Base-by-base conservation (phyloP, 2,329 filamentous ascomycete species). In the Neoascochyta sp. region DNA sequence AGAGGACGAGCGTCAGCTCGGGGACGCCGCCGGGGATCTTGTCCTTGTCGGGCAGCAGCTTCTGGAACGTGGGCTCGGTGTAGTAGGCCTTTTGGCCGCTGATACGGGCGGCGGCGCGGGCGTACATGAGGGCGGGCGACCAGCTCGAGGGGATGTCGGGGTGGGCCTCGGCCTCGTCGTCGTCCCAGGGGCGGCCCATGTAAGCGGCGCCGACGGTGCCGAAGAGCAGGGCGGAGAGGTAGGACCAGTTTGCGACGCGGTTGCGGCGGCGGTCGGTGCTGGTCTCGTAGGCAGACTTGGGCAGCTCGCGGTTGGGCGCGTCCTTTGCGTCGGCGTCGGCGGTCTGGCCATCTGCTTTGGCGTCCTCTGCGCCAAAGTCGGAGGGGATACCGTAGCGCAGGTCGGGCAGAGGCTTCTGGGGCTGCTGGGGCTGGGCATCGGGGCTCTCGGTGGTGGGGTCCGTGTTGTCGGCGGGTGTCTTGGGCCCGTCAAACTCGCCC, bases 301-400 rank as follows among this genome's bases (percentile, higher is more conserved):
- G 83, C 13, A 86, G 75, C 57, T 86, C 80, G 32, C 76, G 72
- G 21, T 51, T 45, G n/a, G 49, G 47, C 16, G 54, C 46, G 16
- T 43, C 29, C 23, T 47, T 47, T 3, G 44, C 33, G 22, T 66
- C 44, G 40, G 46, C 45, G 59, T 69, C 54, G 47, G 58, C 57
- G 32, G 61, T 63, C 5, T 37, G 34, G n/a, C n/a, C n/a, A n/a
- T n/a, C n/a, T n/a, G n/a, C n/a, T n/a, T n/a, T n/a, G 31, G 69
- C 67, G 34, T 82, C 76, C 65, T 95, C 90, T 37, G 81, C 81
- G 34, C 82, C 85, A 32, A 95, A 74, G 1, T 89, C 95, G 2
- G 89, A 95, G 0, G 90, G 90, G 41, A 96, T 94, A 43, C 90
- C 90, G 55, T 90, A 82, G n/a, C 87, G 92, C 24, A 96, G 73